Evolutionary conservation across 1,139 yeast genomes (phyloP).

Genomic region (Candida sp.): DNA sequence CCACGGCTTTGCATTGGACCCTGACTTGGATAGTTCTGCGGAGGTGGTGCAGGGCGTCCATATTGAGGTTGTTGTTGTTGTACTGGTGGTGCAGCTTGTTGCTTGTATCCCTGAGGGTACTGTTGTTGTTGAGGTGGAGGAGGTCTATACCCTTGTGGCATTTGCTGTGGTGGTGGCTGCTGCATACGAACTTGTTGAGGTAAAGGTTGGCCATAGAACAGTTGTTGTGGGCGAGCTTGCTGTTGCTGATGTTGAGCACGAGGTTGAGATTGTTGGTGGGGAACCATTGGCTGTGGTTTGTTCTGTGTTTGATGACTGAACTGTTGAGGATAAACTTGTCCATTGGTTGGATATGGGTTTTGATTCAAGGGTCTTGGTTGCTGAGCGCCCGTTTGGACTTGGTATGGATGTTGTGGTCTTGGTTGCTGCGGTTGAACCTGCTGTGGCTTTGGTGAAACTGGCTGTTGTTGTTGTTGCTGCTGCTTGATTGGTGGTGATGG

Average conservation of each 20-base stretch:
- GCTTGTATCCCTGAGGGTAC: slow-evolving; percentile 7
- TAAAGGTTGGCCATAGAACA: neutral
- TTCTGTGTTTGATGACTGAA: slow-evolving; percentile 8
- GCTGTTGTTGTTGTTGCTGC: slow-evolving; percentile 13
- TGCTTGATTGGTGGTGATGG: slow-evolving; percentile 13
- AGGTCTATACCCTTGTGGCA: slow-evolving; percentile 21
- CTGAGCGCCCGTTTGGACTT: too few relatives aligned
- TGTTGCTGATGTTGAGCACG: neutral
- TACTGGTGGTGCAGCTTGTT: slow-evolving; percentile 8
- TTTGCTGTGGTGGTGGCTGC: slow-evolving; percentile 8
- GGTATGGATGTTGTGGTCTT: too few relatives aligned
- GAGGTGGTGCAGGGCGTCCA: slow-evolving; percentile 11
- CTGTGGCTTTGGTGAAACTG: slow-evolving; percentile 6
- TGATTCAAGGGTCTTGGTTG: slow-evolving; percentile 9
- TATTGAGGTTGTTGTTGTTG: slow-evolving; percentile 12
- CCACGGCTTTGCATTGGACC: slow-evolving; percentile 5
- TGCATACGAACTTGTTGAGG: slow-evolving; percentile 5
- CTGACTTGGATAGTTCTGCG: slow-evolving; percentile 15
- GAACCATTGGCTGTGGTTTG: slow-evolving; percentile 14
- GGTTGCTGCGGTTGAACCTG: slow-evolving; percentile 4
- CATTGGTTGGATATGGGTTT: slow-evolving; percentile 6
- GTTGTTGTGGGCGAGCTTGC: slow-evolving; percentile 5
- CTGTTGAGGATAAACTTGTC: slow-evolving; percentile 8
- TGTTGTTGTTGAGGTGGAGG: slow-evolving; percentile 2
- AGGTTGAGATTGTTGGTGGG: slow-evolving; percentile 8